Percentiles rank a stretch among this genome's conserved stretches.
Evolutionary conservation across 2,329 filamentous ascomycete genomes (phyloP).

Genomic region (Blumeria hordei): DNA sequence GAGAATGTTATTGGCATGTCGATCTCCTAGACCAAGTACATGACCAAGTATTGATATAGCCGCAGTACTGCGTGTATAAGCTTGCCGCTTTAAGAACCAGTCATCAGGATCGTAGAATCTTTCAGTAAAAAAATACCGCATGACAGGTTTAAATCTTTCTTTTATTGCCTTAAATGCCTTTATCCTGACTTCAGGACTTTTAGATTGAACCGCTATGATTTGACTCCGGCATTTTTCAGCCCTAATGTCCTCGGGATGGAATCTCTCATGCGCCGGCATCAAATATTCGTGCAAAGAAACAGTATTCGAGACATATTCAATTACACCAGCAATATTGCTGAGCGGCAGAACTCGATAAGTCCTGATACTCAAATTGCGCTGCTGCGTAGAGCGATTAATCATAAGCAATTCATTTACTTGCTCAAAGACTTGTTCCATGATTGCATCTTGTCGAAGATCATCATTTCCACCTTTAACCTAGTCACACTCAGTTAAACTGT

Average conservation of each 20-base stretch:
- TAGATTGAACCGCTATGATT: constrained; percentile 48
- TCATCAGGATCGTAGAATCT: constrained; percentile 82
- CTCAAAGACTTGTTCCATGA: constrained; percentile 98
- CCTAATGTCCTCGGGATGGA: constrained; percentile 67
- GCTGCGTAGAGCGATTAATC: constrained; percentile 64
- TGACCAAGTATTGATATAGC: constrained; percentile 90
- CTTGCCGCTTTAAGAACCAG: constrained; percentile 75
- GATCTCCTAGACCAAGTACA: constrained; percentile 75
- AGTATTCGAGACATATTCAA: constrained; percentile 91
- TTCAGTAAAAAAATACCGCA: constrained; percentile 95
- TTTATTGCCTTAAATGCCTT: constrained; percentile 55
- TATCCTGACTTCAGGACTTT: constrained; percentile 45
- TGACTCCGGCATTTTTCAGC: constrained; percentile 52
- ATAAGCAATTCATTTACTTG: constrained; percentile 79
- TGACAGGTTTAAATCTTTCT: constrained; percentile 69
- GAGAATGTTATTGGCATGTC: constrained; percentile 91
- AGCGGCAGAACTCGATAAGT: constrained; percentile 94
- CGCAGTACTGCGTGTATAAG: constrained; percentile 81
- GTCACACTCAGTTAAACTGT: constrained; percentile 7
- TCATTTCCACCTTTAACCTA: constrained; percentile 84
- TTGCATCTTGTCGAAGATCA: constrained; percentile 87
- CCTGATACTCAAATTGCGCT: constrained; percentile 69
- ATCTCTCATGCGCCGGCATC: constrained; percentile 69
- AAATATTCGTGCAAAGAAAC: constrained; percentile 80
- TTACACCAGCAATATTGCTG: constrained; percentile 64